Conservation (phyloP, 1,139 yeast genomes). For the Geotrichum cucujoidarum region DNA sequence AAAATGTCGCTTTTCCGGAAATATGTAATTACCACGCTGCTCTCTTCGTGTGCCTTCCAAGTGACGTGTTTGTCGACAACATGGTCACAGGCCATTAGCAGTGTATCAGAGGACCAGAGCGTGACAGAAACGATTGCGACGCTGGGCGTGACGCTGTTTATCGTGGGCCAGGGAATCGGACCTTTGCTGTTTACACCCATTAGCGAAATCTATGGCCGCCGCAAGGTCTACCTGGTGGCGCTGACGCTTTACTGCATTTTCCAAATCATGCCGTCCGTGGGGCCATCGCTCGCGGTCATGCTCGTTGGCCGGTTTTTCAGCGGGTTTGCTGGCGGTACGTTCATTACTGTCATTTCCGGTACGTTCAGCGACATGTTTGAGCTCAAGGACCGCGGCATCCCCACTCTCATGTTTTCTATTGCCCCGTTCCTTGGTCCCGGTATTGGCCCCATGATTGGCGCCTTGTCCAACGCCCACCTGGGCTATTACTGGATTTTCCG, state of each 20-base stretch:
- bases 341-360: conserved; percentile 70
- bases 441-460: conserved; percentile 67
- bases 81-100: conserved; percentile 37
- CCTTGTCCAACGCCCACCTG: conserved; percentile 52
- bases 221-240: conserved; percentile 57
- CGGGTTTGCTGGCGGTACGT: conserved; percentile 66
- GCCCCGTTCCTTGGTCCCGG: conserved; percentile 75
- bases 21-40: conserved; percentile 50
- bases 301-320: conserved; percentile 61
- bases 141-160: conserved; percentile 59
- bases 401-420: conserved; percentile 63
- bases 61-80: conserved; percentile 51
- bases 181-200: conserved; percentile 69
- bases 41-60: conserved; percentile 46
- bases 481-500: conserved; percentile 59
- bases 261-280: conserved; percentile 62
- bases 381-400: conserved; percentile 55
- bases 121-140: conserved; percentile 57
- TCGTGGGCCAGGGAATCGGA: conserved; percentile 63
- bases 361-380: conserved; percentile 62
- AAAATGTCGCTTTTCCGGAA: conserved; percentile 40
- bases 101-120: conserved; percentile 39
- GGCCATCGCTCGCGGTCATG: conserved; percentile 56
- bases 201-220: conserved; percentile 71
- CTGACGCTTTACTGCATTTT: conserved; percentile 55